Percentiles rank a stretch among this genome's conserved stretches.
These are phyloP conservation scores for Pseudopithomyces maydicus DNA, from an alignment of 2,329 filamentous ascomycete genomes.

Conservation along the genomic window DNA sequence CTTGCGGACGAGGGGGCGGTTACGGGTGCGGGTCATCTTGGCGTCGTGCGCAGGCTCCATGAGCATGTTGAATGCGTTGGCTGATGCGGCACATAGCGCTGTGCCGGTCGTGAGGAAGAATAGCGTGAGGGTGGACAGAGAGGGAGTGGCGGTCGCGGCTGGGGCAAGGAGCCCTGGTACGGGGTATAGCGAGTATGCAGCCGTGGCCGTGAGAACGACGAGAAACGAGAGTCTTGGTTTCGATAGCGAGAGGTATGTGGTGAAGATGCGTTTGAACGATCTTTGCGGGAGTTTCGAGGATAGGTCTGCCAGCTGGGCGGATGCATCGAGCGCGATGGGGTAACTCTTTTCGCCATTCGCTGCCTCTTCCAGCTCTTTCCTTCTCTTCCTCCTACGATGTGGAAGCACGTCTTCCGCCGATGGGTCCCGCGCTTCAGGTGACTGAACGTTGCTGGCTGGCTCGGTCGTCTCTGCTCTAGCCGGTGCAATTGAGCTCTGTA, in stretches of 20 bases:
- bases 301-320: slow-evolving; percentile 62
- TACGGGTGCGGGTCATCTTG: slow-evolving; percentile 90
- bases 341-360: slow-evolving; percentile 30
- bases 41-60: slow-evolving; percentile 91
- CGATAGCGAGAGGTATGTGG: slow-evolving; percentile 86
- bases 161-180: slow-evolving; percentile 83
- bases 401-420: slow-evolving; percentile 36
- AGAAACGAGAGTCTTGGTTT: slow-evolving; percentile 93
- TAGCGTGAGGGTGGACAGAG: slow-evolving; percentile 86
- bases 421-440: slow-evolving; percentile 12
- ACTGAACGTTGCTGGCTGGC: slow-evolving; percentile 10
- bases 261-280: slow-evolving; percentile 69
- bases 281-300: slow-evolving; percentile 61
- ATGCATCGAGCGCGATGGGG: slow-evolving; percentile 61
- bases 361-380: not conserved
- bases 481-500: slow-evolving; percentile 37
- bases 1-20: slow-evolving; percentile 82
- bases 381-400: slow-evolving; percentile 39
- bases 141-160: slow-evolving; percentile 70
- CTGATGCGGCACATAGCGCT: slow-evolving; percentile 83
- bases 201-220: slow-evolving; percentile 87
- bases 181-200: slow-evolving; percentile 90
- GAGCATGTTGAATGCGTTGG: slow-evolving; percentile 96
- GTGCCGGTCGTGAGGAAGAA: slow-evolving; percentile 91
- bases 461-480: slow-evolving; percentile 13